phyloP scores from a whole-genome alignment of 2,329 filamentous ascomycete species.

The Microcyclospora tardicrescens region DNA sequence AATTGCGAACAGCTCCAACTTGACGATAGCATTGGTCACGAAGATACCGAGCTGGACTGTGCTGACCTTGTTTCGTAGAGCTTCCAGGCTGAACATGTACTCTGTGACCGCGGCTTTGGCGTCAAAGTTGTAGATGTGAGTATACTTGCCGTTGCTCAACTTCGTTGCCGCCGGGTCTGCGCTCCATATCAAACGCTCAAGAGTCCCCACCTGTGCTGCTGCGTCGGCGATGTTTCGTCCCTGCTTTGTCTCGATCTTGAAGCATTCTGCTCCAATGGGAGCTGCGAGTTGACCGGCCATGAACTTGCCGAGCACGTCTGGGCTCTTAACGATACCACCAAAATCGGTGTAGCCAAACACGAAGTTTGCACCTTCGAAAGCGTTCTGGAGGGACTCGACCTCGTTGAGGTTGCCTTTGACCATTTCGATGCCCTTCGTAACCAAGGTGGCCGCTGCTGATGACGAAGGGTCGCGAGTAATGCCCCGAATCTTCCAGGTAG shows the following conservation, averaged over 20 bases:
- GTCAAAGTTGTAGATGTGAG: conserved; percentile 30
- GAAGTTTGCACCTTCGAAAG: conserved; percentile 25
- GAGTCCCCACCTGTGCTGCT: conserved; percentile 34
- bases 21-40: too few species aligned
- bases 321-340: conserved; percentile 2
- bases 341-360: conserved; percentile 24
- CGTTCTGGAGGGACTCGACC: conserved; percentile 18
- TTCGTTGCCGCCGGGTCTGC: conserved; percentile 22
- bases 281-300: conserved; percentile 1
- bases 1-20: too few species aligned
- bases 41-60: conserved; percentile 5
- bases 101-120: conserved; percentile 23
- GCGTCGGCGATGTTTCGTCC: conserved; percentile 45
- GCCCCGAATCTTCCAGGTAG: conserved; percentile 17
- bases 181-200: conserved; percentile 29
- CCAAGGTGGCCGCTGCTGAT: conserved; percentile 21
- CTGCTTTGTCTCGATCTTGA: conserved; percentile 38
- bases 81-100: conserved; percentile 4
- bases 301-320: conserved; percentile 3
- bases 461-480: conserved; percentile 33
- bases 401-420: conserved; percentile 25
- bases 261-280: conserved; percentile 28
- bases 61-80: conserved; percentile 6
- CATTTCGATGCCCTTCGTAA: conserved; percentile 25
- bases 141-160: conserved; percentile 30